These are phyloP conservation scores for Rhododendron ferrugineum DNA, from an alignment of 148 eudicot genomes.

Conservation along the genomic window DNA sequence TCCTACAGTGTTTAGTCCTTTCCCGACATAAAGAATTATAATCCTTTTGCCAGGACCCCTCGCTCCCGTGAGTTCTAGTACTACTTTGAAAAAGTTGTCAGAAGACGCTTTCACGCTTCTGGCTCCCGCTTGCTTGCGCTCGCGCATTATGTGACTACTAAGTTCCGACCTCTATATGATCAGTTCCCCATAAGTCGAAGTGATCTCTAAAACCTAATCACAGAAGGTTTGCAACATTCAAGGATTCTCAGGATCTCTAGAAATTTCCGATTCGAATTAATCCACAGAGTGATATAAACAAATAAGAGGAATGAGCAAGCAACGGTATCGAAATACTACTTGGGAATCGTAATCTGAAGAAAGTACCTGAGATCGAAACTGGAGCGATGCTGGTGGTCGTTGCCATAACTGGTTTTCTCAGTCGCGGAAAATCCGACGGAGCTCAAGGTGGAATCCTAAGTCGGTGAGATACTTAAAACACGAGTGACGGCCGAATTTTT, in stretches of 20 bases:
- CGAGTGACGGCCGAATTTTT: background rate
- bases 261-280: too few species aligned
- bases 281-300: background rate
- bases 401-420: constrained; percentile 1
- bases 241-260: background rate
- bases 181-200: too few species aligned
- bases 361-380: constrained; percentile 34
- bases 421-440: background rate
- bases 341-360: background rate
- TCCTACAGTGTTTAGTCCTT: background rate
- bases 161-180: too few species aligned
- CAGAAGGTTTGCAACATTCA: background rate
- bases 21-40: background rate
- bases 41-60: background rate
- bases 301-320: background rate
- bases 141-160: too few species aligned
- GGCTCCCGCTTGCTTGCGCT: too few species aligned
- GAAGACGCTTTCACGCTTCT: too few species aligned
- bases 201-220: background rate
- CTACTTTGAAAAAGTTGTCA: too few species aligned
- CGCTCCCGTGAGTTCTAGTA: background rate
- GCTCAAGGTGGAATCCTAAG: background rate
- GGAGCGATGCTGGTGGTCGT: constrained; percentile 33
- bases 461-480: too few species aligned
- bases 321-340: too few species aligned